phyloP scores from a whole-genome alignment of 306 rosid species.

The Crataegus laevigata region DNA sequence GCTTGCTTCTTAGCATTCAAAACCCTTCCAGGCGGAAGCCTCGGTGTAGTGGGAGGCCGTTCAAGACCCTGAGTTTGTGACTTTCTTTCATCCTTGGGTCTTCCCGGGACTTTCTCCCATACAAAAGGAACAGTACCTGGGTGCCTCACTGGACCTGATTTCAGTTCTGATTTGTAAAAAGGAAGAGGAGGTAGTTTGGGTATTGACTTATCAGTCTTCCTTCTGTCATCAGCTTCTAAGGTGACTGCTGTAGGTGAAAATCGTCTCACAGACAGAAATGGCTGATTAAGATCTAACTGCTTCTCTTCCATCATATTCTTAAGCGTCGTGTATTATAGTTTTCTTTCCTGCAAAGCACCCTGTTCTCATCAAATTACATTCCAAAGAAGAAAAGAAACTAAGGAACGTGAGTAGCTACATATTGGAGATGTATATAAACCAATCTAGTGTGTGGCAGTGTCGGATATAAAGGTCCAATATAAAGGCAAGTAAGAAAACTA shows the following conservation, averaged over 20 bases:
- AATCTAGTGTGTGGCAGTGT: background rate
- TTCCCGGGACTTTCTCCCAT: conserved; percentile 89
- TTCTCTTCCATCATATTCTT: conserved; percentile 69
- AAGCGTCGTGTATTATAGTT: conserved; percentile 18
- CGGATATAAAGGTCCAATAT: too few relatives aligned
- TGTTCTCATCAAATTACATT: conserved; percentile 12
- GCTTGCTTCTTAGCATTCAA: conserved; percentile 32
- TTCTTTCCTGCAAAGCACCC: conserved; percentile 31
- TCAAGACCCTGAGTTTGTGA: conserved; percentile 13
- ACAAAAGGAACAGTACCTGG: conserved; percentile 76
- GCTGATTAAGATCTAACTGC: conserved; percentile 69
- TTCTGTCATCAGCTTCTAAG: conserved; percentile 32
- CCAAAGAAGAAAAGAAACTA: conserved; percentile 16
- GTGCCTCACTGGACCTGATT: conserved; percentile 68
- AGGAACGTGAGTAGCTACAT: conserved; percentile 5
- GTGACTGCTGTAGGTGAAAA: conserved; percentile 34
- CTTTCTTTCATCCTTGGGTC: conserved; percentile 58
- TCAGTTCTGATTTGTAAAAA: conserved; percentile 60
- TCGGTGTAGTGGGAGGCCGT: conserved; percentile 39
- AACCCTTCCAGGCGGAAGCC: conserved; percentile 66
- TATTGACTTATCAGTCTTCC: conserved; percentile 30
- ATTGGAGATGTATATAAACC: background rate
- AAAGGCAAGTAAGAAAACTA: background rate
- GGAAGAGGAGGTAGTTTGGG: conserved; percentile 49
- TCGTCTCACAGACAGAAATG: conserved; percentile 86